phyloP scores from a whole-genome alignment of 2,329 filamentous ascomycete species.

The Fusarium sp. region DNA sequence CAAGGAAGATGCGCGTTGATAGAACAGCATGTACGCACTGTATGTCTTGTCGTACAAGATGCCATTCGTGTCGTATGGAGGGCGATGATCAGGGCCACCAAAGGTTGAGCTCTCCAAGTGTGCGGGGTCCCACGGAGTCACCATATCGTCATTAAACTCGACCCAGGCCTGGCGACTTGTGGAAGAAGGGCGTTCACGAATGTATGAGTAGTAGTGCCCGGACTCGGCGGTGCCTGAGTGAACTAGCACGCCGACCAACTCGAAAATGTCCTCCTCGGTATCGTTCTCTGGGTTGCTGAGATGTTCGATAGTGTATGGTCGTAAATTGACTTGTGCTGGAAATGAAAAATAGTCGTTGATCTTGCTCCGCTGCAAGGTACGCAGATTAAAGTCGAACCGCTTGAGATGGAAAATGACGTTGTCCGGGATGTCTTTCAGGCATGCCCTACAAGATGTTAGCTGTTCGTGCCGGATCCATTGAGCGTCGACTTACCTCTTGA shows the following conservation, averaged over 20 bases:
- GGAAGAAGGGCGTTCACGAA: slow-evolving; percentile 80
- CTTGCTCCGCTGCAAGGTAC: slow-evolving; percentile 86
- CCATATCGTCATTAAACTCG: slow-evolving; percentile 94
- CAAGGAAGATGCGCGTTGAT: slow-evolving; percentile 83
- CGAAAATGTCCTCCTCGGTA: slow-evolving; percentile 82
- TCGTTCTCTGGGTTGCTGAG: slow-evolving; percentile 75
- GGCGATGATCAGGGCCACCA: slow-evolving; percentile 76
- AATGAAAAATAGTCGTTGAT: slow-evolving; percentile 97
- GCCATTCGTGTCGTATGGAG: slow-evolving; percentile 62
- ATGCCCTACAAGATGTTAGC: slow-evolving; percentile 72
- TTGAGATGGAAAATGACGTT: slow-evolving; percentile 97
- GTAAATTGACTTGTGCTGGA: slow-evolving; percentile 86
- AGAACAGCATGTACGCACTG: slow-evolving; percentile 99
- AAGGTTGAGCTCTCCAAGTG: slow-evolving; percentile 85
- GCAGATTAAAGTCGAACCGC: slow-evolving; percentile 85
- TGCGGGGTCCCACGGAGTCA: slow-evolving; percentile 80
- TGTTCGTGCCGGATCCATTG: background rate
- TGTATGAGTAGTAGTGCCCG: slow-evolving; percentile 97
- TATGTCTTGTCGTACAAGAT: slow-evolving; percentile 77
- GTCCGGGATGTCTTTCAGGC: slow-evolving; percentile 92
- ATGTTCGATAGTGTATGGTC: slow-evolving; percentile 89
- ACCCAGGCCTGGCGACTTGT: slow-evolving; percentile 76
- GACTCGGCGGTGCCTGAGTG: slow-evolving; percentile 94
- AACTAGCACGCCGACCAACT: slow-evolving; percentile 94
- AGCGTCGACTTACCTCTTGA: slow-evolving; percentile 77